Evolutionary conservation across 768 basidiomycete species (phyloP).

Genomic region (Rhizopogon salebrosus): DNA sequence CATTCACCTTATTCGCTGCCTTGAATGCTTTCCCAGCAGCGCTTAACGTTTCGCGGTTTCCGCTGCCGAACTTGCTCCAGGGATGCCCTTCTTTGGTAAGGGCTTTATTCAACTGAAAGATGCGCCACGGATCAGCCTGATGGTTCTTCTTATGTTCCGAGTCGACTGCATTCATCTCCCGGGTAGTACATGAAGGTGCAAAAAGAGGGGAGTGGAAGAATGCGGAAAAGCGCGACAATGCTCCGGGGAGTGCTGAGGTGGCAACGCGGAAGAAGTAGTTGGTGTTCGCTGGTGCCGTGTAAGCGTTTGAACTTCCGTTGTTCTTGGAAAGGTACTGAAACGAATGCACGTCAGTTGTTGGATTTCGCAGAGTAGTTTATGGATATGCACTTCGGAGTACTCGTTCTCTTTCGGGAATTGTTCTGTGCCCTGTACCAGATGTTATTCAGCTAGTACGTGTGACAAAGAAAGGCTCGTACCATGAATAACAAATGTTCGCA

Average conservation of each 20-base stretch:
- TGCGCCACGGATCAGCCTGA: conserved; percentile 86
- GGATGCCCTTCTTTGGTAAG: conserved; percentile 74
- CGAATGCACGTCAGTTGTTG: background rate
- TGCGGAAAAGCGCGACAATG: conserved; percentile 70
- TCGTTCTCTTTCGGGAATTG: conserved; percentile 91
- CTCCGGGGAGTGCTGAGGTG: conserved; percentile 56
- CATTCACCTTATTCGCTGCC: conserved; percentile 38
- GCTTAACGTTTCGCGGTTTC: conserved; percentile 70
- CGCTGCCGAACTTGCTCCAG: conserved; percentile 91
- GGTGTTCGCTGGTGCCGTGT: conserved; percentile 87
- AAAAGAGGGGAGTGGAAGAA: conserved; percentile 97
- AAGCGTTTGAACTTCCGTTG: conserved; percentile 89
- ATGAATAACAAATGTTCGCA: conserved; percentile 97
- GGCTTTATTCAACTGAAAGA: conserved; percentile 90
- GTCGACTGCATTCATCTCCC: conserved; percentile 94
- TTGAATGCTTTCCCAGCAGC: conserved; percentile 55
- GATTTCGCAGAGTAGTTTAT: background rate
- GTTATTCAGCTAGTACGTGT: background rate
- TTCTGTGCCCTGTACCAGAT: conserved; percentile 57
- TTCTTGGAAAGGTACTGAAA: conserved; percentile 70
- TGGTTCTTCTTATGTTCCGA: conserved; percentile 97
- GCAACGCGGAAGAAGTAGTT: conserved; percentile 80
- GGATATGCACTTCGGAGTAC: conserved; percentile 67
- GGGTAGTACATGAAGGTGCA: conserved; percentile 72
- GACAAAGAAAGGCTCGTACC: conserved; percentile 40